Evolutionary conservation across 495 filamentous ascomycete genomes (phyloP), one percentile per base, ranked within the genome.

Genomic region (Tuber magnatum): DNA sequence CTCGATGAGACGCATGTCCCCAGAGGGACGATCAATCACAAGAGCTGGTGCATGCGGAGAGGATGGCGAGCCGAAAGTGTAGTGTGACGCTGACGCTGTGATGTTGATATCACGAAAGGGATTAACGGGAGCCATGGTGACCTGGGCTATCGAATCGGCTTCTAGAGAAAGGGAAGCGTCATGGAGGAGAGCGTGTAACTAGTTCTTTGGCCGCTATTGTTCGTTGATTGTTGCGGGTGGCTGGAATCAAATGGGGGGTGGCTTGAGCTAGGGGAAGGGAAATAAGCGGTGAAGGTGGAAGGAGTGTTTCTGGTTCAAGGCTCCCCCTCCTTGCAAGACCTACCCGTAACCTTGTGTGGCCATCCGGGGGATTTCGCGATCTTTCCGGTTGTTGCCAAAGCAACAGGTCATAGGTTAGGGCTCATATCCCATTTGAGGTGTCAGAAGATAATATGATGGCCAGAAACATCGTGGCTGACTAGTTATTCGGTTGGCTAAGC

Each of bases 41-140:
- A 99, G 88, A 39, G 93, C 92, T 24, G 93, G 93, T 69, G 94
- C 90, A 84, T 92, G 89, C 77, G 94, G 94, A 28, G 94, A 93
- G 7, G 96, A 98, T 22, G 95, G 96, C 12, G 96, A 99, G 22
- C 92, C 92, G 85, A 99, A 99, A 78, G 94, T 93, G 87, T 99
- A 99, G 81, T 94, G 91, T 78, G 94, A 93, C 75, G 92, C 85
- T 22, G 95, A 94, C 70, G 92, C 91, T 81, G 97, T 93, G 84
- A 98, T 89, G 84, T 97, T 99, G 87, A 98, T 94, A 88, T 98
- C 95, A 81, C 94, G 88, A 84, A 93, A 99, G 24, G 94, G 95
- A 77, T 94, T 88, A 70, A 90, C 84, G 70, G 85, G 81, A 69
- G 88, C 86, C 91, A 92, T 92, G 28, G 28, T 35, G 56, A 65